These are phyloP conservation scores for Colletotrichum zoysiae DNA, from an alignment of 2,329 filamentous ascomycete species.

Conservation along the genomic window DNA sequence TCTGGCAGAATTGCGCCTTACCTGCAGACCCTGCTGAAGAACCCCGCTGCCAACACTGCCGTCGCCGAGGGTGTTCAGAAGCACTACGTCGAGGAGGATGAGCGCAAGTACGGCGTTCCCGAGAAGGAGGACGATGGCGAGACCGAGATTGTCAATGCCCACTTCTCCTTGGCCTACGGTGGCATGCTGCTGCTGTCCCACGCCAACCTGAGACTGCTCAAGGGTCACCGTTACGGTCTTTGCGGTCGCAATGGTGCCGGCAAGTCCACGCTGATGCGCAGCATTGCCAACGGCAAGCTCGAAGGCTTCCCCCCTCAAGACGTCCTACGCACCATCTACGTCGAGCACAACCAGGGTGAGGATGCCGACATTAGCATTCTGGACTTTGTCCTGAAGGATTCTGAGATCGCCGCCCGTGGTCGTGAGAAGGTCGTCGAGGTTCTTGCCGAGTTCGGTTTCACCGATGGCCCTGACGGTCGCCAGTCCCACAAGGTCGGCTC, in stretches of 20 bases:
- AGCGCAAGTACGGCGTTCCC: constrained; percentile 86
- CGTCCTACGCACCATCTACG: constrained; percentile 94
- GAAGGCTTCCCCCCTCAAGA: constrained; percentile 96
- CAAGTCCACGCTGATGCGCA: constrained; percentile 99
- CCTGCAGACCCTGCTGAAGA: constrained; percentile 76
- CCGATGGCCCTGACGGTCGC: constrained; percentile 86
- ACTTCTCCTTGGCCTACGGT: constrained; percentile 97
- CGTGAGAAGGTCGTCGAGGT: constrained; percentile 85
- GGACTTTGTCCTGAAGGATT: constrained; percentile 92
- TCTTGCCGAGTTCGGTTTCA: constrained; percentile 93
- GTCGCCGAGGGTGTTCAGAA: constrained; percentile 81
- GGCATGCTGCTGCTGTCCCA: constrained; percentile 97
- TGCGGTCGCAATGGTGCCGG: constrained; percentile 97
- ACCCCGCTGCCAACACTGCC: constrained; percentile 69
- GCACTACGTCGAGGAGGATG: constrained; percentile 85
- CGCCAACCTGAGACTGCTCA: constrained; percentile 92
- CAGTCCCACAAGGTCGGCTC: constrained; percentile 94
- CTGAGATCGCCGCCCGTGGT: constrained; percentile 83
- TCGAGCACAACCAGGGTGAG: constrained; percentile 99
- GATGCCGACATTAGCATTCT: constrained; percentile 97
- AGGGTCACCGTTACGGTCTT: constrained; percentile 96
- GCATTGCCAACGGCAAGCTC: constrained; percentile 94
- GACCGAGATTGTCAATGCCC: constrained; percentile 95
- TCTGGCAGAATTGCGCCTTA: constrained; percentile 78
- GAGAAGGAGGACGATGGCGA: constrained; percentile 92